Percentiles rank a stretch among this genome's conserved stretches.
These are phyloP conservation scores for Didymella exigua DNA, from an alignment of 2,329 filamentous ascomycete species.

Conservation along the genomic window DNA sequence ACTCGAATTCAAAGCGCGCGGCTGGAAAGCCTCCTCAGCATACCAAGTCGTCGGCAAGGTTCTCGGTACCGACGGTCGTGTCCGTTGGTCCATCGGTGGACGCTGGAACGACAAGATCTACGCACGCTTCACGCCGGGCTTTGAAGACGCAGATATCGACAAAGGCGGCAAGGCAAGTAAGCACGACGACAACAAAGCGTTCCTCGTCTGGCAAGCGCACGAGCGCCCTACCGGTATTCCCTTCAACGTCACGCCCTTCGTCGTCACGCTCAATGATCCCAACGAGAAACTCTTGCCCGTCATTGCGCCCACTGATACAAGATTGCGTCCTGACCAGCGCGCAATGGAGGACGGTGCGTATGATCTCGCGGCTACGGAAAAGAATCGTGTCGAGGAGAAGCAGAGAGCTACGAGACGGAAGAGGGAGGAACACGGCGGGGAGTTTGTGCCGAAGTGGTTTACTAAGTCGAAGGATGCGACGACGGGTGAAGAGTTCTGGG, in stretches of 20 bases:
- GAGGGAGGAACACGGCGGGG: constrained; percentile 77
- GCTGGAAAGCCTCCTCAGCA: constrained; percentile 92
- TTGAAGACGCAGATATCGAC: constrained; percentile 70
- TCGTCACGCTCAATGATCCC: constrained; percentile 89
- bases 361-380: constrained; percentile 89
- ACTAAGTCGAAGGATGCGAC: constrained; percentile 70
- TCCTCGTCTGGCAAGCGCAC: constrained; percentile 92
- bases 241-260: constrained; percentile 97
- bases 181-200: constrained; percentile 73
- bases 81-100: constrained; percentile 87
- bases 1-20: constrained; percentile 91
- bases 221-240: constrained; percentile 80
- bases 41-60: constrained; percentile 90
- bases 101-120: constrained; percentile 98
- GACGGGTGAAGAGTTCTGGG: constrained; percentile 90
- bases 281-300: constrained; percentile 78
- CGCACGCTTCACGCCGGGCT: constrained; percentile 88
- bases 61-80: constrained; percentile 75
- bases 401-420: constrained; percentile 77
- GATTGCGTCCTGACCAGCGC: constrained; percentile 90
- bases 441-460: constrained; percentile 89
- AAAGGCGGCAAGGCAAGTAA: constrained; percentile 51
- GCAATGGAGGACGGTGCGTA: constrained; percentile 99
- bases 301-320: constrained; percentile 89
- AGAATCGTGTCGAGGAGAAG: constrained; percentile 91